These are phyloP conservation scores for Hydrangea macrophylla DNA, from an alignment of 148 eudicot species.

Conservation along the genomic window DNA sequence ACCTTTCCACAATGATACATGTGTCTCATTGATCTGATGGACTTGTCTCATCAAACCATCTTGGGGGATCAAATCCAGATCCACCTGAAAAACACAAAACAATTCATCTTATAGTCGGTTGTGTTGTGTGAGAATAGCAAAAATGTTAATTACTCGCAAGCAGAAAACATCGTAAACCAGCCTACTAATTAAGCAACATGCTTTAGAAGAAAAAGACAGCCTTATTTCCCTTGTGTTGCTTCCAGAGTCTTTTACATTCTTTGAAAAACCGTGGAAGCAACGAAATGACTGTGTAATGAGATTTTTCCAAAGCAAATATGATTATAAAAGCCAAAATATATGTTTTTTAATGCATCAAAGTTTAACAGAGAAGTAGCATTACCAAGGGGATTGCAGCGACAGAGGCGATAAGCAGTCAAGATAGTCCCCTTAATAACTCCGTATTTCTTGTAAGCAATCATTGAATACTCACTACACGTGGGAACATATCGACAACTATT, in stretches of 20 bases:
- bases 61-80: conserved; percentile 61
- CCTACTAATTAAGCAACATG: background rate
- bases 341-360: too few species aligned
- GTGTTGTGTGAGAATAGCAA: background rate
- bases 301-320: background rate
- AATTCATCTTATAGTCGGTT: background rate
- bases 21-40: conserved; percentile 22
- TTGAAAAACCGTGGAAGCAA: background rate
- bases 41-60: conserved; percentile 50
- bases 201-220: background rate
- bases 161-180: background rate
- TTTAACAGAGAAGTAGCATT: background rate
- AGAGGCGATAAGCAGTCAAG: conserved; percentile 82
- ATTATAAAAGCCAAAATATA: background rate
- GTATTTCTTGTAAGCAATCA: conserved; percentile 94
- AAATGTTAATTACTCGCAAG: background rate
- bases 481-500: conserved; percentile 92
- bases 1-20: conserved; percentile 1
- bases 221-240: background rate
- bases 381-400: conserved; percentile 98
- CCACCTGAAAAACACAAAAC: conserved; percentile 35
- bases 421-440: conserved; percentile 74
- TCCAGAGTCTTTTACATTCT: background rate
- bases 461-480: conserved; percentile 93
- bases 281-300: background rate